Percentiles rank a stretch among this genome's conserved stretches.
Conservation (phyloP, 129 eudicot species). For the Rutidosis leptorrhynchoides region DNA sequence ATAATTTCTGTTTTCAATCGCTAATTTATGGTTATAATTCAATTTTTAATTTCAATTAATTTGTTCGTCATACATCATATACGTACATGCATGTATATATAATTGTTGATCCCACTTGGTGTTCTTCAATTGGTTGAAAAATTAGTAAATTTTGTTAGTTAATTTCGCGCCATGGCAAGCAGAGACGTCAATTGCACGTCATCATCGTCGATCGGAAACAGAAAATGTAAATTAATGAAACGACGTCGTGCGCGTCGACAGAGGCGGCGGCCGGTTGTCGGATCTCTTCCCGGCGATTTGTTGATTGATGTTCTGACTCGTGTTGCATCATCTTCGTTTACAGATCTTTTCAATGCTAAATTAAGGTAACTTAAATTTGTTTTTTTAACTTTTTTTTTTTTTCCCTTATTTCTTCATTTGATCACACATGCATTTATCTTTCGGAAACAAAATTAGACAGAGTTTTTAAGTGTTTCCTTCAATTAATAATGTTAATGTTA, state of each 20-base stretch:
- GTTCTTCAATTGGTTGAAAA: not conserved
- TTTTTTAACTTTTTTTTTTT: too few relatives aligned
- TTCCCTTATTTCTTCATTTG: not conserved
- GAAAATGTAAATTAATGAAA: slow-evolving; percentile 5
- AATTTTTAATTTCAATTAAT: not conserved
- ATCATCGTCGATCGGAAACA: slow-evolving; percentile 27
- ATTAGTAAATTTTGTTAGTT: not conserved
- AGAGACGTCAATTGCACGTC: slow-evolving; percentile 18
- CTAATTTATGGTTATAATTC: not conserved
- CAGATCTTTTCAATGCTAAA: slow-evolving; percentile 50
- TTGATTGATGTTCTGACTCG: slow-evolving; percentile 38
- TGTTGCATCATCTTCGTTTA: slow-evolving; percentile 46
- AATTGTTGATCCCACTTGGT: not conserved
- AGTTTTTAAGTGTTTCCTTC: too few relatives aligned
- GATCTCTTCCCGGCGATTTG: slow-evolving; percentile 42
- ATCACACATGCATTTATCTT: slow-evolving; percentile 14
- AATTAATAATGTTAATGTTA: not conserved
- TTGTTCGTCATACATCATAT: not conserved
- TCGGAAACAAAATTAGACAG: not conserved
- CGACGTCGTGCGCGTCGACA: slow-evolving; percentile 10
- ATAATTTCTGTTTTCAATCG: not conserved
- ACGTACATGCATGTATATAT: not conserved
- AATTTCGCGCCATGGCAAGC: slow-evolving; percentile 14
- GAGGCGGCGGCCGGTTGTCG: slow-evolving; percentile 32
- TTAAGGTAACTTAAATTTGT: slow-evolving; percentile 28